Base-by-base conservation (phyloP, 805 yeast species). In the Wickerhamomyces hampshirensis region DNA sequence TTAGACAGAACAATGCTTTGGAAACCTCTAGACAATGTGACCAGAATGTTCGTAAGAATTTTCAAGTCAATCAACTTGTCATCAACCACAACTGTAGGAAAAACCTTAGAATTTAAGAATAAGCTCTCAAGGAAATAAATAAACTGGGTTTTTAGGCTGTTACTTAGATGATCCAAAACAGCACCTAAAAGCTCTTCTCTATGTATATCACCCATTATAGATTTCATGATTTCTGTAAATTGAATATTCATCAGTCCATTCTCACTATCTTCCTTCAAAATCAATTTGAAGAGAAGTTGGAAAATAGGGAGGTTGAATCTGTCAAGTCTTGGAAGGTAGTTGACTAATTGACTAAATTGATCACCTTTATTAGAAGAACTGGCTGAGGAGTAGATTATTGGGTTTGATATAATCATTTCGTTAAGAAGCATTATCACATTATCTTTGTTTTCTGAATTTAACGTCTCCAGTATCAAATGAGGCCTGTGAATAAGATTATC, bases 221-320 rank as follows among this genome's bases (percentile, higher is more conserved):
- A 14, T 15, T 37, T 39, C 16, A 50, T 28, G 4, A 52, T 35
- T 2, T 39, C 15, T 1, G 23, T 9, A 2, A 51, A 33, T 5
- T n/a, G n/a, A n/a, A n/a, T n/a, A n/a, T n/a, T 40, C 48, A 2
- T 38, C 38, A 15, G 44, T 42, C 3, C 35, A 12, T 2, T 40
- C n/a, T n/a, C 11, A 21, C 11, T 33, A 6, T 42, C 44, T 9
- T 19, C 17, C 12, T 13, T 34, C 26, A 68, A 36, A 2, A 56
- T 39, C 8, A 56, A 38, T 26, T 62, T 60, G 35, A 70, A 53
- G 3, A 68, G 37, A 28, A 68, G 45, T 40, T 71, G 76, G 24
- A 63, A 53, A 2, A 70, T 42, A 2, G 71, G 68, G 16, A 71
- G 46, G 38, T 66, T 68, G 46, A 66, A 68, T 33, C 64, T 65